A percentile compares a stretch with the other conserved stretches of the same genome.
Evolutionary conservation across 2,329 filamentous ascomycete species (phyloP).

Genomic region (Ophiostoma perfectum): DNA sequence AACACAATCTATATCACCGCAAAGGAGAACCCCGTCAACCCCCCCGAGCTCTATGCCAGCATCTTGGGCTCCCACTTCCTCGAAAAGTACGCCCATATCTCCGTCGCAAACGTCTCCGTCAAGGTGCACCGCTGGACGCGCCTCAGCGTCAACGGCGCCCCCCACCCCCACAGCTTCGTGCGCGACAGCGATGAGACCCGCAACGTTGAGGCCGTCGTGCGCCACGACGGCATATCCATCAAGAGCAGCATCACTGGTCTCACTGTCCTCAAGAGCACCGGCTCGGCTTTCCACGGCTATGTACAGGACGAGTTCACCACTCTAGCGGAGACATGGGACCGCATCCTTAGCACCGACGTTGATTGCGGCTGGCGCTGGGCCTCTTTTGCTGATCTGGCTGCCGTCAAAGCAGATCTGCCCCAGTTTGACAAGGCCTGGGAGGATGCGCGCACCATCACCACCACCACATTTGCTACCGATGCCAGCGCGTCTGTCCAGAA

Average conservation of each 20-base stretch:
- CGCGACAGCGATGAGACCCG: conserved; percentile 85
- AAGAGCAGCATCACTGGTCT: conserved; percentile 74
- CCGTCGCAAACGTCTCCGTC: conserved; percentile 73
- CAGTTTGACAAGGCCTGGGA: conserved; percentile 77
- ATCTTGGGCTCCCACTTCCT: conserved; percentile 86
- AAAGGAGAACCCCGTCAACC: conserved; percentile 86
- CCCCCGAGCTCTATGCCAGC: conserved; percentile 85
- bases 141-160: conserved; percentile 77
- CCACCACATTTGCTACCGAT: conserved; percentile 85
- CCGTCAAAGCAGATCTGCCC: conserved; percentile 57
- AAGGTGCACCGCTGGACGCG: conserved; percentile 87
- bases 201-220: conserved; percentile 68
- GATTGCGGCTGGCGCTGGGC: conserved; percentile 85
- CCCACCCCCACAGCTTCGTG: conserved; percentile 92
- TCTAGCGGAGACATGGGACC: conserved; percentile 84
- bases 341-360: conserved; percentile 90
- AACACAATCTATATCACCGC: conserved; percentile 94
- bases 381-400: conserved; percentile 58
- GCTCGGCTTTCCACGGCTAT: conserved; percentile 93
- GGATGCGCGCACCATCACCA: conserved; percentile 74
- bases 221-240: conserved; percentile 67
- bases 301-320: conserved; percentile 90
- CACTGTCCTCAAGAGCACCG: conserved; percentile 91
- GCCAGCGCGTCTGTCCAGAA: conserved; percentile 89
- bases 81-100: conserved; percentile 81